Evolutionary conservation across 805 yeast species (phyloP).

Genomic region (Yamadazyma sp.): DNA sequence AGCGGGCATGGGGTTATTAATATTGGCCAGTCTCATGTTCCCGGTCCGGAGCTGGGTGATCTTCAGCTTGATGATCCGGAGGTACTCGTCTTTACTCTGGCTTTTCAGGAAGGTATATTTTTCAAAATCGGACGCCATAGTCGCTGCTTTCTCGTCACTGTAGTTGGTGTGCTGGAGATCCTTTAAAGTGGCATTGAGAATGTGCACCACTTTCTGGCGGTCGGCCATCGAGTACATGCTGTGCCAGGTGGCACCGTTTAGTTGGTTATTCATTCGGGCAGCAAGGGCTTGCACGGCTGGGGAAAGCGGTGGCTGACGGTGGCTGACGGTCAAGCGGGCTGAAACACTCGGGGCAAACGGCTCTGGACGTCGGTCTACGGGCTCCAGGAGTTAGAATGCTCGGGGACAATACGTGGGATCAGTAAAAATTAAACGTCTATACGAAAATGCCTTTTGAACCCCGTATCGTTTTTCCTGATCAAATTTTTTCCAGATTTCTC

Average conservation of each 20-base stretch:
- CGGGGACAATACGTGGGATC: no score
- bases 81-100: constrained; percentile 57
- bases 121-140: constrained; percentile 69
- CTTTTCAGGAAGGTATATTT: constrained; percentile 61
- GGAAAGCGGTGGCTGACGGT: no score
- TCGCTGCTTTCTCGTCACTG: constrained; percentile 35
- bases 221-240: constrained; percentile 29
- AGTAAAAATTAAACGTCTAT: no score
- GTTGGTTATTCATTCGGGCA: constrained; percentile 5
- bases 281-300: no score
- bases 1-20: background rate
- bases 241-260: constrained; percentile 22
- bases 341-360: no score
- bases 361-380: no score
- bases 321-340: no score
- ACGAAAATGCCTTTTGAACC: constrained; percentile 2
- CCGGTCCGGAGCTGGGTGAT: constrained; percentile 31
- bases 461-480: constrained; percentile 5
- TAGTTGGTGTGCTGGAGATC: constrained; percentile 35
- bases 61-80: constrained; percentile 40
- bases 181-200: constrained; percentile 35
- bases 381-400: no score
- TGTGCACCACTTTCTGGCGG: constrained; percentile 42
- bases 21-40: constrained; percentile 13
- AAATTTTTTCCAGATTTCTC: constrained; percentile 4